These are phyloP conservation scores for Capronia coronata DNA, from an alignment of 2,329 filamentous ascomycete genomes.

Conservation along the genomic window DNA sequence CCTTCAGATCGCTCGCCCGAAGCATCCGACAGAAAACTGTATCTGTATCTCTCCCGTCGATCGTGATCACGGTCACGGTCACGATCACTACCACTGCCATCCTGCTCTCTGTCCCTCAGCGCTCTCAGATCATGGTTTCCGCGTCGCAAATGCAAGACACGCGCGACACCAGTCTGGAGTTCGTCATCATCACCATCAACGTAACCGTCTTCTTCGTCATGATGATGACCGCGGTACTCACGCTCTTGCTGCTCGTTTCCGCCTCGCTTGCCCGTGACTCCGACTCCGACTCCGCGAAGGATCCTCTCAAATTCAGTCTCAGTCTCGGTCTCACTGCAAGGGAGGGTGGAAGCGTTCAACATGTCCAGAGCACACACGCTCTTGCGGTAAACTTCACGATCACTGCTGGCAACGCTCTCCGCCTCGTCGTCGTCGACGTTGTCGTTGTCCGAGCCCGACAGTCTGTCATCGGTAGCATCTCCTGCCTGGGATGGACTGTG, in stretches of 20 bases:
- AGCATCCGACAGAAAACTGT: conserved; percentile 16
- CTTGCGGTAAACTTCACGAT: conserved; percentile 22
- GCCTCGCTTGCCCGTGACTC: too few species aligned
- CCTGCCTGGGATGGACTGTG: conserved; percentile 3
- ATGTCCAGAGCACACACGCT: conserved; percentile 22
- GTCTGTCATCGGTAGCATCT: too few species aligned
- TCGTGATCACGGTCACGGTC: too few species aligned
- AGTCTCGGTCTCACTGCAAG: conserved; percentile 13
- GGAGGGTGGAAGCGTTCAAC: conserved; percentile 15
- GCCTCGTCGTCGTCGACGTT: conserved; percentile 5
- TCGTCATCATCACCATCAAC: neutral
- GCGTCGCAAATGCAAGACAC: conserved; percentile 13
- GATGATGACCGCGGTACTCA: neutral
- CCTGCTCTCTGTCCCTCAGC: neutral
- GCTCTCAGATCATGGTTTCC: conserved; percentile 13
- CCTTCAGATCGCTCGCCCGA: conserved; percentile 20
- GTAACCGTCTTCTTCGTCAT: neutral
- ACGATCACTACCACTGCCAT: too few species aligned
- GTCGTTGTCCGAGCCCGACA: too few species aligned
- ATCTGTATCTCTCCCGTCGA: conserved; percentile 7
- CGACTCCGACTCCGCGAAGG: conserved; percentile 3
- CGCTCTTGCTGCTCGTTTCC: too few species aligned
- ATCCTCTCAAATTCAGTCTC: conserved; percentile 10
- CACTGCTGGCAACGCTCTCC: conserved; percentile 21
- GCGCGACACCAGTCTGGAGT: conserved; percentile 6